Evolutionary conservation across 495 filamentous ascomycete genomes (phyloP), one percentile per base, ranked within the genome.

Genomic region (Lineolata rhizophorae): DNA sequence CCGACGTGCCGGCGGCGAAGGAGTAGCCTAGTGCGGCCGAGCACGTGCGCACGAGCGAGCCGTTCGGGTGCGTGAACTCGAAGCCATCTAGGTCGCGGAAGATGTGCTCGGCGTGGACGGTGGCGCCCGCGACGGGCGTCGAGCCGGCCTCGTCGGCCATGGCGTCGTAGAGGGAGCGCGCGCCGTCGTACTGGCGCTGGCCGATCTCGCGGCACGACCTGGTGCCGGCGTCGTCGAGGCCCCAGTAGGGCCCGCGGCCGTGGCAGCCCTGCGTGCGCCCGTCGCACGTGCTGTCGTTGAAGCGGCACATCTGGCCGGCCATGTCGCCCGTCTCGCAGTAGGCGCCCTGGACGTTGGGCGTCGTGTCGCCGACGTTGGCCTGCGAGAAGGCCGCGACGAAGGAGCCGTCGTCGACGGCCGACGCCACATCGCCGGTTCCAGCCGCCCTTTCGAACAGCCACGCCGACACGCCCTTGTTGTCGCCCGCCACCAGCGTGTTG

Each of bases 391-490:
- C 85, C 2, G 90, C 80, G 12, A 97, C 76, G 39, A 83, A 91
- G 20, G 67, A 67, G 8, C 56, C 49, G 0, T 49, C 8, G 19
- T 18, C 18, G 27, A 14, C 6, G 8, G 16, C 5, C 5, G 30
- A 32, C 8, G 9, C 30, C 8, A 8, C 14, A 26, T 8, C 40
- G 5, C 65, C 58, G n/a, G n/a, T n/a, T n/a, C n/a, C n/a, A 8
- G 76, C 60, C 28, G 66, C 73, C 42, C 78, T 64, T 48, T 97
- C 85, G 35, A 94, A 78, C 4, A 87, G 53, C 40, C 72, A 70
- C 1, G 85, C 84, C 13, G 85, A 87, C 3, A 92, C 82, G 10
- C 85, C 85, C 53, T 97, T 97, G 50, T 97, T 97, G 48, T 97
- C 85, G 6, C 82, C 87, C 3, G 82, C 72, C 27, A 92, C 69